Evolutionary conservation across 2,329 filamentous ascomycete genomes (phyloP).

Genomic region (Alternaria atra): DNA sequence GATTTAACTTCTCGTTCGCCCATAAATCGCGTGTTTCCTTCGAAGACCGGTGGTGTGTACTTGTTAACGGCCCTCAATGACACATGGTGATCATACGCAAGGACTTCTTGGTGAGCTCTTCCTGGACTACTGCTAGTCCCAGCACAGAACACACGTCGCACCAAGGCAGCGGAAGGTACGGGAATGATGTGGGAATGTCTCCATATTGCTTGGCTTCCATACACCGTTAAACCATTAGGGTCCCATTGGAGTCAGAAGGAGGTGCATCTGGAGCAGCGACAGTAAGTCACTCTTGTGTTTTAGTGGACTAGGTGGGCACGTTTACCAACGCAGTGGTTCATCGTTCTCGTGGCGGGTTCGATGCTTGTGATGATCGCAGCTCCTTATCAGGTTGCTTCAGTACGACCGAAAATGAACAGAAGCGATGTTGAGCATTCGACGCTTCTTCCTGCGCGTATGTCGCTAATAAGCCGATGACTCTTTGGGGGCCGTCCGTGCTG

Average conservation of each 20-base stretch:
- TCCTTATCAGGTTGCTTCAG: neutral
- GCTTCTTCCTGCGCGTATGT: neutral
- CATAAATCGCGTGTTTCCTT: neutral
- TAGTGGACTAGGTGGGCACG: constrained; percentile 1
- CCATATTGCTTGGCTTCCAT: constrained; percentile 3
- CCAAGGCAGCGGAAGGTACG: neutral
- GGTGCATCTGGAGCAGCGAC: neutral
- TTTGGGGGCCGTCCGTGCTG: neutral
- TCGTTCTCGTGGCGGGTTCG: neutral
- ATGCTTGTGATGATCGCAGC: neutral
- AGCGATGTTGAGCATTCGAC: neutral
- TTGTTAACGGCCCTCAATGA: neutral
- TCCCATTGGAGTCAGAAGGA: constrained; percentile 10
- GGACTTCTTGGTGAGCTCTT: neutral
- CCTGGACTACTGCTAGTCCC: neutral
- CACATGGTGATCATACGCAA: neutral
- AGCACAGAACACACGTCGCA: constrained; percentile 2
- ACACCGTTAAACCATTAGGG: neutral
- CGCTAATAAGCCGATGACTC: neutral
- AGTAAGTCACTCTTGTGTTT: constrained; percentile 5
- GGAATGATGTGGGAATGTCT: constrained; percentile 2
- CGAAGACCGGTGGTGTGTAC: neutral
- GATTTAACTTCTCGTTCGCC: neutral
- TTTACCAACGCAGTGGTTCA: constrained; percentile 7
- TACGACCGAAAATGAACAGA: neutral